Conservation (phyloP, 73 alveolate genomes). For the Symbiodinium natans region DNA sequence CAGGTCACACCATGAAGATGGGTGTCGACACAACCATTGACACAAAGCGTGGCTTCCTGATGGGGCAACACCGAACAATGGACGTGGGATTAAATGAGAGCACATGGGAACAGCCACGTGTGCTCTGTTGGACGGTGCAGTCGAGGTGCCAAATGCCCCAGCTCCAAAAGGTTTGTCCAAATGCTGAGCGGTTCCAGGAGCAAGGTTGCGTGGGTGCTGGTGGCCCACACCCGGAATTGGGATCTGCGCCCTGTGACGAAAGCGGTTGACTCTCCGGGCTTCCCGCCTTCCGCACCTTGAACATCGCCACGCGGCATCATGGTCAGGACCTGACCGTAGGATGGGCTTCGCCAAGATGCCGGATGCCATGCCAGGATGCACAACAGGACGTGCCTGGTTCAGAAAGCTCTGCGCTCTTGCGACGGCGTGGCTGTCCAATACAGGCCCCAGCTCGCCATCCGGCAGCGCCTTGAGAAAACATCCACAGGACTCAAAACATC, state of each 20-base stretch:
- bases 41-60: background rate
- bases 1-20: background rate
- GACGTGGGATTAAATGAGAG: background rate
- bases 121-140: background rate
- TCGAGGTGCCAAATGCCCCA: no score
- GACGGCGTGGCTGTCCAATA: background rate
- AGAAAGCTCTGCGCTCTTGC: background rate
- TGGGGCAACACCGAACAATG: background rate
- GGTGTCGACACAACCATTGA: background rate
- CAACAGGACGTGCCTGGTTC: background rate
- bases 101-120: background rate
- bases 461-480: background rate
- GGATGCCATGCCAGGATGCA: no score
- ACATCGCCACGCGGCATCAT: background rate
- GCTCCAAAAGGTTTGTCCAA: background rate
- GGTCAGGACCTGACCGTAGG: background rate
- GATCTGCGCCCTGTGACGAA: background rate
- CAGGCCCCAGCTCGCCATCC: slow-evolving; percentile 38
- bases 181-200: slow-evolving; percentile 38
- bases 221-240: background rate
- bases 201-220: slow-evolving; percentile 9
- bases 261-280: background rate
- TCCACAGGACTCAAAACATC: no score
- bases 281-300: background rate
- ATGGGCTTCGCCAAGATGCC: no score